Evolutionary conservation across 148 eudicot species (phyloP).

Genomic region (Arctostaphylos glauca): DNA sequence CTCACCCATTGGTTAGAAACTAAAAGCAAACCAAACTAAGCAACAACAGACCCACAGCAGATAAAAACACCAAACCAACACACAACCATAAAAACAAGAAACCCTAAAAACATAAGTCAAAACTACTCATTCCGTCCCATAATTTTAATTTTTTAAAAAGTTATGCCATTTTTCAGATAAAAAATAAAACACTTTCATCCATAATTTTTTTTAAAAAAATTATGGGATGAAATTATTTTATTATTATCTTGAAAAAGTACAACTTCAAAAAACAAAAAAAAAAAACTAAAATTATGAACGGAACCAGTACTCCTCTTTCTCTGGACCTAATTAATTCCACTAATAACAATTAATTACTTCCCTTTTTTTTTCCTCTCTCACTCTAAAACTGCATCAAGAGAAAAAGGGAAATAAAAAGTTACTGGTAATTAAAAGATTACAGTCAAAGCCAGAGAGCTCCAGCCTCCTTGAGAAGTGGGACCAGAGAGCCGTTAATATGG

Average conservation of each 20-base stretch:
- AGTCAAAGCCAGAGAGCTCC: conserved; percentile 30
- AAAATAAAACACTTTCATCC: too few species aligned
- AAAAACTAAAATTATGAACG: neutral
- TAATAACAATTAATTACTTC: neutral
- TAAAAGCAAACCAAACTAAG: neutral
- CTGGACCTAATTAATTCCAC: too few species aligned
- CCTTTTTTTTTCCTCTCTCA: neutral
- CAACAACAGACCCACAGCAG: neutral
- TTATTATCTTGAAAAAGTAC: too few species aligned
- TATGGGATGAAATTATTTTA: too few species aligned
- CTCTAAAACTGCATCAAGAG: conserved; percentile 7
- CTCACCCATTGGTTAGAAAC: conserved; percentile 12
- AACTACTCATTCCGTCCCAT: too few species aligned
- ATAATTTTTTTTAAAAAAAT: too few species aligned
- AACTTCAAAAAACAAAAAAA: neutral
- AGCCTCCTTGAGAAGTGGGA: conserved; percentile 74
- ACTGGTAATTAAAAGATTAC: neutral
- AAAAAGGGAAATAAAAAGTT: neutral
- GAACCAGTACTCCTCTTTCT: too few species aligned
- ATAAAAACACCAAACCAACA: neutral
- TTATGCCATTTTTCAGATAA: too few species aligned
- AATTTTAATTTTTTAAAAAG: too few species aligned
- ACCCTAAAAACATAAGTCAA: neutral
- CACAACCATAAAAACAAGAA: neutral
- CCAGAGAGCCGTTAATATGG: conserved; percentile 66